Percentiles rank a stretch among this genome's conserved stretches.
Conservation (phyloP, 768 basidiomycete species). For the Roridomyces roridus region DNA sequence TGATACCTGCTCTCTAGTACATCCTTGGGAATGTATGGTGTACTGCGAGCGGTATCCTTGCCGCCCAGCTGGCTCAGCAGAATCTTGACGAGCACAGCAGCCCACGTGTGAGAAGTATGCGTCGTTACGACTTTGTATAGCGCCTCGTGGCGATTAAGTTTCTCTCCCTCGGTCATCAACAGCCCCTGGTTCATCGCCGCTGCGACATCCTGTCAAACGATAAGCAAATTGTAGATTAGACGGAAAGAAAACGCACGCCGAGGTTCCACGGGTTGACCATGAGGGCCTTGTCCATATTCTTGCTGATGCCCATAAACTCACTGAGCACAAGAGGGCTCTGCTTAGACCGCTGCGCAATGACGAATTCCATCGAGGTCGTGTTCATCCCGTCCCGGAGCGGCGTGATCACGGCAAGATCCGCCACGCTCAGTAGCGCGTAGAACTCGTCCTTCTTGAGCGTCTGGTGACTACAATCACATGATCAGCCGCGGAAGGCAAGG, state of each 20-base stretch:
- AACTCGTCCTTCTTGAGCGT: constrained; percentile 98
- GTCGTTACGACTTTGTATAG: constrained; percentile 87
- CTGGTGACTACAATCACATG: constrained; percentile 79
- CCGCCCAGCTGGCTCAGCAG: constrained; percentile 81
- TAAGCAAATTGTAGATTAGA: neutral
- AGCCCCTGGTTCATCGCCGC: constrained; percentile 91
- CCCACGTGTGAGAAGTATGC: constrained; percentile 96
- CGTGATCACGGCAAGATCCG: constrained; percentile 94
- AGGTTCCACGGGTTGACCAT: constrained; percentile 98
- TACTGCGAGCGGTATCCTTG: constrained; percentile 81
- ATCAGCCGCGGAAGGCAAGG: neutral
- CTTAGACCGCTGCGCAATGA: constrained; percentile 89
- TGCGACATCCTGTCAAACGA: constrained; percentile 69
- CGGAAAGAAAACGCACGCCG: constrained; percentile 55
- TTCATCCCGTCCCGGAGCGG: constrained; percentile 99
- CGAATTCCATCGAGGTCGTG: constrained; percentile 97
- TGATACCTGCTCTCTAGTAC: constrained; percentile 66
- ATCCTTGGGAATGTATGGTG: constrained; percentile 79
- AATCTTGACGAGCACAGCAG: constrained; percentile 86
- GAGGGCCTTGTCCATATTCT: constrained; percentile 87
- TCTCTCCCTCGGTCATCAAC: constrained; percentile 80
- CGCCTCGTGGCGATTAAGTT: constrained; percentile 71
- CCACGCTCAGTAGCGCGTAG: constrained; percentile 91
- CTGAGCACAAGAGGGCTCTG: constrained; percentile 88
- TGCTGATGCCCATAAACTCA: constrained; percentile 98